Percentiles rank a stretch among this genome's conserved stretches.
These are phyloP conservation scores for Pochonia chlamydosporia DNA, from an alignment of 2,329 filamentous ascomycete genomes.

Conservation along the genomic window DNA sequence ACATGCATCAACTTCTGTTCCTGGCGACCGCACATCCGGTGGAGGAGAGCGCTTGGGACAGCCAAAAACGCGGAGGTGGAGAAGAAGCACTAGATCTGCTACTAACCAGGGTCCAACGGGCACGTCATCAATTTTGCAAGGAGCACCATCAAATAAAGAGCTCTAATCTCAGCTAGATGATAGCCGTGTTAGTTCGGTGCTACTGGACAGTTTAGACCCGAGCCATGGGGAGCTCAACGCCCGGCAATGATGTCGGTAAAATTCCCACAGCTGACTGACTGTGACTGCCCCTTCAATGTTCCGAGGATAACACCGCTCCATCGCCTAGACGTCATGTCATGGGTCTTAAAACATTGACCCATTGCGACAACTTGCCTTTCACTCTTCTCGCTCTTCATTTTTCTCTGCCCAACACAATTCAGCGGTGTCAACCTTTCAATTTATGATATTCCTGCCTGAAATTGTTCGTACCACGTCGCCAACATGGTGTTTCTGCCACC, in stretches of 20 bases:
- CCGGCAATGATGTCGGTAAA: background rate
- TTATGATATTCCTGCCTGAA: too few relatives aligned
- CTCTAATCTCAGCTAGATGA: too few relatives aligned
- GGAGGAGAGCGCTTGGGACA: background rate
- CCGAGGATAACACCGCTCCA: background rate
- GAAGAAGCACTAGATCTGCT: background rate
- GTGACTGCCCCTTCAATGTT: too few relatives aligned
- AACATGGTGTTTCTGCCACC: constrained; percentile 55
- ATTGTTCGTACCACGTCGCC: background rate
- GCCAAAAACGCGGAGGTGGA: background rate
- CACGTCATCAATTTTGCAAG: too few relatives aligned
- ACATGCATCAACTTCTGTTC: too few relatives aligned
- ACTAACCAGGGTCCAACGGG: too few relatives aligned
- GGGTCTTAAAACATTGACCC: background rate
- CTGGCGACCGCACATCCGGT: background rate
- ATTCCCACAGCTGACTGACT: too few relatives aligned
- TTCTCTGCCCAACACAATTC: background rate
- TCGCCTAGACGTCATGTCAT: background rate
- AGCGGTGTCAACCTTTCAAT: background rate
- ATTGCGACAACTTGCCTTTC: background rate
- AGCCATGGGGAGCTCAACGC: background rate
- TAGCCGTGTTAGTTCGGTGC: too few relatives aligned
- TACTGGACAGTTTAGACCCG: too few relatives aligned
- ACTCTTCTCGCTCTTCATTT: background rate
- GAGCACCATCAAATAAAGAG: too few relatives aligned